Base-by-base conservation (phyloP, 2,329 filamentous ascomycete species). In the Akanthomyces muscarius region DNA sequence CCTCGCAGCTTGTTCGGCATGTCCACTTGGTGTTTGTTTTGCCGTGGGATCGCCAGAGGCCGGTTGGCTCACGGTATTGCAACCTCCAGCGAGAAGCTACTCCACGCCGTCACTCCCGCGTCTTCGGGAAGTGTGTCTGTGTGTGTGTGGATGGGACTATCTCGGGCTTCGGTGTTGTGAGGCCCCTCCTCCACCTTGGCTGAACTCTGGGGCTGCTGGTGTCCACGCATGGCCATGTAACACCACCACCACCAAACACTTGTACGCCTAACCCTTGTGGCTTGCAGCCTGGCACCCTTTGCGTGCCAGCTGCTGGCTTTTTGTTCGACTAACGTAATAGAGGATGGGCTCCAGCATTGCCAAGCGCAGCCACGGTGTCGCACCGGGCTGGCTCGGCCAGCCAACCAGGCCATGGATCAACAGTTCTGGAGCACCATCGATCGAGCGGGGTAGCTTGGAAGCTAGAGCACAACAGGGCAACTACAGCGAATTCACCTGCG, bases 161-260 rank as follows among this genome's bases (percentile, higher is more conserved):
- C 63, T 68, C 66, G 66, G 66, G 13, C n/a, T 68, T 68, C 66
- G 66, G 66, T 23, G 58, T 66, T 64, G 61, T 42, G 18, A 16
- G 2, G 65, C 10, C 69, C 70, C 4, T 69, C 70, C 54, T 71
- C 68, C 59, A 70, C 66, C 33, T 70, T 70, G 44, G 44, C 55
- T 58, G 30, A 36, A 33, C 21, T 51, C 13, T 33, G 28, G 25
- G 48, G 25, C 25, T 30, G 33, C 33, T 30, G 33, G n/a, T 8
- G 30, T 25, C 48, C 7, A 10, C 30, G 8, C 30, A 2, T 33
- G 30, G 5, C 33, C 33, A 36, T 36, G 10, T 11, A 36, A 36
- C 33, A 21, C 2, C 33, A 36, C 33, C 4, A 5, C 33, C 33
- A 36, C 33, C 13, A 45, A 21, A 28, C 14, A 8, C 10, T 36